A percentile compares a stretch with the other conserved stretches of the same genome.
These are phyloP conservation scores for Colletotrichum sp. DNA, from an alignment of 2,329 filamentous ascomycete species.

Conservation along the genomic window DNA sequence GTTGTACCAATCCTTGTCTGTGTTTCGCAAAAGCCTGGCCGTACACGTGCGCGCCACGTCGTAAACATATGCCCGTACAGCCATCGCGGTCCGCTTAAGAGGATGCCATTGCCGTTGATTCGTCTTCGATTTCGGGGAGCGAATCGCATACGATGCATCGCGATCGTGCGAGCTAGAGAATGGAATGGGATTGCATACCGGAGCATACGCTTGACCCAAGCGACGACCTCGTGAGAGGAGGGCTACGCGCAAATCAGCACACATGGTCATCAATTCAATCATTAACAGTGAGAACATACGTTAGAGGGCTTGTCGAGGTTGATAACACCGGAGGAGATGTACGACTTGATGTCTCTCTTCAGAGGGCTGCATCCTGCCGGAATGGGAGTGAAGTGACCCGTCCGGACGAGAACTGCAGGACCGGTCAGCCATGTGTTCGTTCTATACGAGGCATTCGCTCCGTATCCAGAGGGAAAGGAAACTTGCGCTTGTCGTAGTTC, in stretches of 20 bases:
- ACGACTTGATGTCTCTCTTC: slow-evolving; percentile 95
- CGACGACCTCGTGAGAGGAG: slow-evolving; percentile 91
- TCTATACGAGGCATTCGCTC: neutral
- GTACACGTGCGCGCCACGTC: neutral
- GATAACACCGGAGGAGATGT: slow-evolving; percentile 96
- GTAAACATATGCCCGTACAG: neutral
- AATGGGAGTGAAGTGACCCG: slow-evolving; percentile 96
- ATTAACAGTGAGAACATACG: neutral
- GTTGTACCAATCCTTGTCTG: neutral
- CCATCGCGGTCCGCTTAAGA: neutral
- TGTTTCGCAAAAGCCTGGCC: neutral
- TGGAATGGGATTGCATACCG: slow-evolving; percentile 57
- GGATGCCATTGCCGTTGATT: neutral
- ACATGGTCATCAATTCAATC: neutral
- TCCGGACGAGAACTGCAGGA: slow-evolving; percentile 81
- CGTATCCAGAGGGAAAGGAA: slow-evolving; percentile 1
- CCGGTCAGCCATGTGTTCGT: slow-evolving; percentile 28
- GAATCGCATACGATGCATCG: neutral
- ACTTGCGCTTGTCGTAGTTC: slow-evolving; percentile 91
- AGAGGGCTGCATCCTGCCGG: slow-evolving; percentile 89
- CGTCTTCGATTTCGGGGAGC: neutral
- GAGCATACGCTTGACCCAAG: slow-evolving; percentile 98
- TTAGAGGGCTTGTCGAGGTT: slow-evolving; percentile 79
- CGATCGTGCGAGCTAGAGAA: neutral
- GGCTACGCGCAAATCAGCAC: slow-evolving; percentile 13